Conservation (phyloP, 441 rosid genomes). For the Flueggea neowawraea region DNA sequence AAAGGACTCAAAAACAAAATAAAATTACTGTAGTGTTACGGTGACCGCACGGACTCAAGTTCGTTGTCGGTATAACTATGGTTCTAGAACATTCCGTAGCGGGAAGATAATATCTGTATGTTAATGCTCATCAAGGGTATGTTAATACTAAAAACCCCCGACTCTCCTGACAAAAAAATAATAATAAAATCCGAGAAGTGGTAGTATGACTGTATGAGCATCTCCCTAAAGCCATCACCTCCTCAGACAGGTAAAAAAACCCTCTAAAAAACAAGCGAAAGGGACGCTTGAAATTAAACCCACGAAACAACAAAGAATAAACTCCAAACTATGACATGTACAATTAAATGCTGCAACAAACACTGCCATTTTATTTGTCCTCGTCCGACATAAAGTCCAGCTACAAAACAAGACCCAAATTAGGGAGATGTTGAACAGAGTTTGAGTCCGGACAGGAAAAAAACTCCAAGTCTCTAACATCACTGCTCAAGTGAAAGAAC, state of each 20-base stretch:
- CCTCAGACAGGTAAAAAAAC: neutral
- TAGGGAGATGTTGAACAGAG: conserved; percentile 3
- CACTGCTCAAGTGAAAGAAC: conserved; percentile 11
- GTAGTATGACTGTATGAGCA: no score
- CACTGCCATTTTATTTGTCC: conserved; percentile 24
- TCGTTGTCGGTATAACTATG: no score
- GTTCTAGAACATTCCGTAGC: no score
- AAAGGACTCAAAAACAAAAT: no score
- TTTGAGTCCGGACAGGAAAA: conserved; percentile 12
- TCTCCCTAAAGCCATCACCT: neutral
- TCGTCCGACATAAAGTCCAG: conserved; percentile 10
- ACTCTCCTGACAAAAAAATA: no score
- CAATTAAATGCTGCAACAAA: neutral
- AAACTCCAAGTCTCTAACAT: conserved; percentile 12
- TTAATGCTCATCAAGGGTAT: no score
- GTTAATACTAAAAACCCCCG: no score
- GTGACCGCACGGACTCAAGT: no score
- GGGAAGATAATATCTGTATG: no score
- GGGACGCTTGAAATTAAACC: conserved; percentile 8
- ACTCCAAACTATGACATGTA: conserved; percentile 16
- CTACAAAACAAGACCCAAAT: conserved; percentile 13
- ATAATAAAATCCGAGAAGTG: no score
- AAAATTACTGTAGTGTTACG: no score
- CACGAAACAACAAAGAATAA: conserved; percentile 21
- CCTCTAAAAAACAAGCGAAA: conserved; percentile 13